Conservation (phyloP, 345 rosid species). For the Kandelia obovata region DNA sequence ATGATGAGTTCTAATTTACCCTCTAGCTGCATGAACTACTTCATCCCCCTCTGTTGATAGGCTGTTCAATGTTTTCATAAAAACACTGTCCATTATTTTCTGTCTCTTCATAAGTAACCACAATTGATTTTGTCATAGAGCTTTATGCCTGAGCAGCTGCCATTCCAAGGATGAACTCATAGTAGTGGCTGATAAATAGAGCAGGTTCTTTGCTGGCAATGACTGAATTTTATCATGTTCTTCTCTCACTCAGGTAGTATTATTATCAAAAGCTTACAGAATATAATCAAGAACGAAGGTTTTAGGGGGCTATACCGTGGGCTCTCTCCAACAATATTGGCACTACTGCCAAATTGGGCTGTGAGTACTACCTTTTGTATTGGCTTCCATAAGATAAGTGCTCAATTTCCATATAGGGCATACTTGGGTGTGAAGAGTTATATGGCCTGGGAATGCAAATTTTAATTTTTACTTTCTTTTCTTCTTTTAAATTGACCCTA, state of each 20-base stretch:
- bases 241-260: conserved; percentile 54
- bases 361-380: conserved; percentile 24
- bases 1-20: neutral
- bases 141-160: neutral
- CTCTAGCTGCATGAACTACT: neutral
- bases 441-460: too few species aligned
- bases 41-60: neutral
- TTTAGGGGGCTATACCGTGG: conserved; percentile 85
- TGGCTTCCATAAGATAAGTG: too few species aligned
- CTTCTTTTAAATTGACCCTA: too few species aligned
- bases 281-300: conserved; percentile 68
- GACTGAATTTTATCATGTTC: neutral
- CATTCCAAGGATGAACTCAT: neutral
- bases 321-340: conserved; percentile 87
- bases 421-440: too few species aligned
- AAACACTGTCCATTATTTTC: neutral
- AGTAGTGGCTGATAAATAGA: neutral
- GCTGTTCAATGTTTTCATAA: neutral
- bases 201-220: conserved; percentile 15
- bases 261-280: conserved; percentile 59
- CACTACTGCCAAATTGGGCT: conserved; percentile 95
- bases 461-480: too few species aligned
- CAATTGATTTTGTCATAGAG: neutral
- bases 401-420: too few species aligned
- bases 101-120: neutral